phyloP scores from a whole-genome alignment of 2,329 filamentous ascomycete genomes.

The Nemania bipapillata region DNA sequence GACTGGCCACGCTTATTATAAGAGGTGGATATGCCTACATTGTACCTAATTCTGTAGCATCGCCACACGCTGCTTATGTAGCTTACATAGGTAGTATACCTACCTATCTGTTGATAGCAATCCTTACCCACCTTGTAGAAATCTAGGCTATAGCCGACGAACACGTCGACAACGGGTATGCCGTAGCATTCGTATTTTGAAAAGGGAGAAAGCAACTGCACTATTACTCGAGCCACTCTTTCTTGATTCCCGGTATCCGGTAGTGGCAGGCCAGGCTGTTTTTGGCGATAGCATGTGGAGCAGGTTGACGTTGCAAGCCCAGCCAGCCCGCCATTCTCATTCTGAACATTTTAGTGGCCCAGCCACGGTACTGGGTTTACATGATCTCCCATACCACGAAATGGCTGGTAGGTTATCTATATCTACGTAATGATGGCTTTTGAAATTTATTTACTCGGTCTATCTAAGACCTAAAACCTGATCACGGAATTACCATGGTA shows the following conservation, averaged over 20 bases:
- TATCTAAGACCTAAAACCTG: not conserved
- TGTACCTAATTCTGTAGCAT: constrained; percentile 16
- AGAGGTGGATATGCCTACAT: not conserved
- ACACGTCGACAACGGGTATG: constrained; percentile 26
- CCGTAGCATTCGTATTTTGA: constrained; percentile 22
- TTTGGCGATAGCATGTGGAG: constrained; percentile 19
- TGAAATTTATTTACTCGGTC: not conserved
- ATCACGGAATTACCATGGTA: not conserved
- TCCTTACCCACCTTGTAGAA: constrained; percentile 17
- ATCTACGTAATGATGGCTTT: not conserved
- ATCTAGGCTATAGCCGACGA: constrained; percentile 20
- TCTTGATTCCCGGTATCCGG: not conserved
- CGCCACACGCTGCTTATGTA: constrained; percentile 23
- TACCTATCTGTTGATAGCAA: constrained; percentile 4
- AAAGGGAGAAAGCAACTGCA: not conserved
- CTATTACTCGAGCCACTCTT: constrained; percentile 1
- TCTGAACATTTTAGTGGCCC: not conserved
- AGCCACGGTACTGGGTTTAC: constrained; percentile 18
- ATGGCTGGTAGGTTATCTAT: not conserved
- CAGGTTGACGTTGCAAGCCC: constrained; percentile 3
- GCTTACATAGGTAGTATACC: too few species aligned
- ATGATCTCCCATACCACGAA: not conserved
- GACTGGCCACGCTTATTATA: not conserved
- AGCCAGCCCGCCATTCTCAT: constrained; percentile 14
- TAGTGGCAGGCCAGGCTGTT: constrained; percentile 13